Conservation (phyloP, 2,329 filamentous ascomycete genomes). For the Taxawa tesnikishii region DNA sequence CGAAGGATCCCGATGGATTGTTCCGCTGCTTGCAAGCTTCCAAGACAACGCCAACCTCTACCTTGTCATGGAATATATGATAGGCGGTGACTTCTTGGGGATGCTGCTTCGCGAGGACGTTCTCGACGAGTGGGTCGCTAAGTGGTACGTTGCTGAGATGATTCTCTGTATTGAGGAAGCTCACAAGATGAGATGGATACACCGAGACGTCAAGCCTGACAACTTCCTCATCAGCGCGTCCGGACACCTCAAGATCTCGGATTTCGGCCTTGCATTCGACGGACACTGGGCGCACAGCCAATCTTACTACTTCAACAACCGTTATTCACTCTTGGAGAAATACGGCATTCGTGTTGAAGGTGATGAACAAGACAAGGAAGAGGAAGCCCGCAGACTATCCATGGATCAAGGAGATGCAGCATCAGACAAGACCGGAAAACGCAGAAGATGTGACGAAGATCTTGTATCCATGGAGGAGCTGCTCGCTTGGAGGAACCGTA, state of each 20-base stretch:
- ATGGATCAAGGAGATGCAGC: neutral
- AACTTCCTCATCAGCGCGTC: constrained; percentile 86
- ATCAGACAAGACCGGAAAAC: constrained; percentile 13
- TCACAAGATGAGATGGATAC: constrained; percentile 79
- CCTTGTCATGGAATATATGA: constrained; percentile 97
- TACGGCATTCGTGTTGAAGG: constrained; percentile 63
- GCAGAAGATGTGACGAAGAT: neutral
- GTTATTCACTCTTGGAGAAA: constrained; percentile 66
- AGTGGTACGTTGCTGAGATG: constrained; percentile 92
- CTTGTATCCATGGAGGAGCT: constrained; percentile 16
- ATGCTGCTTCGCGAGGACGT: constrained; percentile 75
- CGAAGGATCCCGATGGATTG: constrained; percentile 80
- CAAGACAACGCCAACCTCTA: constrained; percentile 78
- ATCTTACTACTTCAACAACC: constrained; percentile 71
- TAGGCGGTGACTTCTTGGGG: constrained; percentile 86
- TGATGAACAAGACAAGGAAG: constrained; percentile 56
- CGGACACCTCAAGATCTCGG: constrained; percentile 88
- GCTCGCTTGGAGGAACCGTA: constrained; percentile 30
- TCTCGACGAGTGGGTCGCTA: constrained; percentile 64
- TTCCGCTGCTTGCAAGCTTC: constrained; percentile 78
- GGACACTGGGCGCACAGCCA: constrained; percentile 91
- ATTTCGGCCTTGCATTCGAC: constrained; percentile 92
- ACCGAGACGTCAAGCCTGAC: constrained; percentile 92
- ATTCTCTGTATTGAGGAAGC: constrained; percentile 88
- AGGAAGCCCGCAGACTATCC: constrained; percentile 17